Conservation (phyloP, 106 monocot genomes). For the Vanilla planifolia region DNA sequence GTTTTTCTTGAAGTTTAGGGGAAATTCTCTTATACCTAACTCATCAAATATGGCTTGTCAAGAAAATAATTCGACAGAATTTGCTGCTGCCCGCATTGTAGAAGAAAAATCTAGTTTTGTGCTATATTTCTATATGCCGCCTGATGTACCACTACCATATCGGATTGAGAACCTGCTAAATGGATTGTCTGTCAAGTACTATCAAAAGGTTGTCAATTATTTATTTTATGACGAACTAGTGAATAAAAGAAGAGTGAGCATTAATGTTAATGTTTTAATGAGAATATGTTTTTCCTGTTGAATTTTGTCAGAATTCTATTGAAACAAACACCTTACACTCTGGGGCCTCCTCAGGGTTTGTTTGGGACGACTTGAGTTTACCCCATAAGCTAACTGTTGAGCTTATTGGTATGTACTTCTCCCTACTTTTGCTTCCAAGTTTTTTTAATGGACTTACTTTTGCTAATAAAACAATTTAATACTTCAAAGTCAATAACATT, state of each 20-base stretch:
- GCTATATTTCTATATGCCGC: constrained; percentile 50
- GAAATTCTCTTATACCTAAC: constrained; percentile 1
- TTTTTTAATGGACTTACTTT: neutral
- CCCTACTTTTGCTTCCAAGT: neutral
- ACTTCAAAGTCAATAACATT: neutral
- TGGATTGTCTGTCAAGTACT: constrained; percentile 47
- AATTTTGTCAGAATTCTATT: constrained; percentile 41
- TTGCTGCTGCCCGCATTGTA: constrained; percentile 50
- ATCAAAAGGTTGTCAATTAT: constrained; percentile 57
- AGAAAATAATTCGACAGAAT: constrained; percentile 22
- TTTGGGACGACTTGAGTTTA: constrained; percentile 81
- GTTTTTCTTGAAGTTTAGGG: constrained; percentile 83
- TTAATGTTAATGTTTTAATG: neutral
- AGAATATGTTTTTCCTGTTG: neutral
- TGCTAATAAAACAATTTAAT: neutral
- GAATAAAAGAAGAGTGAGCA: neutral
- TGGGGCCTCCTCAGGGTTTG: constrained; percentile 61
- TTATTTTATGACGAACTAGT: neutral
- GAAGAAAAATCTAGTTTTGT: constrained; percentile 69
- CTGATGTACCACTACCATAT: constrained; percentile 54
- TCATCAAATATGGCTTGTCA: constrained; percentile 1
- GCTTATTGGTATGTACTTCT: constrained; percentile 43
- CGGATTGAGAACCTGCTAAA: constrained; percentile 69
- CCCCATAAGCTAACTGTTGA: constrained; percentile 77
- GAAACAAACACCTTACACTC: constrained; percentile 41